A percentile compares a stretch with the other conserved stretches of the same genome.
These are phyloP conservation scores for Sporothrix euskadiensis DNA, from an alignment of 2,329 filamentous ascomycete genomes.

Conservation along the genomic window DNA sequence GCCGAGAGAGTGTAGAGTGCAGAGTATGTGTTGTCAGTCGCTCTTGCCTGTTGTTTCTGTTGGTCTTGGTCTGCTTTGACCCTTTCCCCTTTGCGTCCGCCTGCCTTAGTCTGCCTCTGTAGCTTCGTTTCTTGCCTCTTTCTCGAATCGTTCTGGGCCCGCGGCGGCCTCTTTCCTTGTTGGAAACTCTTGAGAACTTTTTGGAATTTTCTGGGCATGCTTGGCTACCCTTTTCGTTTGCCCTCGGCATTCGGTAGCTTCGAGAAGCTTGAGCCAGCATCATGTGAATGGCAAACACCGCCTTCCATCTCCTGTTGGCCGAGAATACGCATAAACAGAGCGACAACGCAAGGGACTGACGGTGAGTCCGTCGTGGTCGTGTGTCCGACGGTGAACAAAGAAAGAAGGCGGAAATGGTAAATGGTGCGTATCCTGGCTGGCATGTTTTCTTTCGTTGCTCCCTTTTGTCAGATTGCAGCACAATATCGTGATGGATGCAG, in stretches of 20 bases:
- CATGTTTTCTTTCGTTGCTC: no score
- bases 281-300: not conserved
- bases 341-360: not conserved
- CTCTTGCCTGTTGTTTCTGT: not conserved
- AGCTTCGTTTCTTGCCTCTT: not conserved
- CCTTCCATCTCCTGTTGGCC: not conserved
- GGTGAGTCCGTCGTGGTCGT: not conserved
- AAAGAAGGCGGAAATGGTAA: not conserved
- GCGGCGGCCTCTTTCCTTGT: not conserved
- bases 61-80: not conserved
- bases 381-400: not conserved
- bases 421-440: no score
- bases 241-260: not conserved
- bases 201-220: not conserved
- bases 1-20: not conserved
- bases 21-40: not conserved
- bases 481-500: not conserved
- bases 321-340: not conserved
- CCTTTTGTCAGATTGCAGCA: not conserved
- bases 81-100: slow-evolving; percentile 5
- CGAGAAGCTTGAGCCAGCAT: not conserved
- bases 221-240: not conserved
- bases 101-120: slow-evolving; percentile 15
- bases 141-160: not conserved
- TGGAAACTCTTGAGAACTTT: not conserved